These are phyloP conservation scores for Coemansia interrupta DNA, from an alignment of 192 early-diverging fungal species.

Conservation along the genomic window DNA sequence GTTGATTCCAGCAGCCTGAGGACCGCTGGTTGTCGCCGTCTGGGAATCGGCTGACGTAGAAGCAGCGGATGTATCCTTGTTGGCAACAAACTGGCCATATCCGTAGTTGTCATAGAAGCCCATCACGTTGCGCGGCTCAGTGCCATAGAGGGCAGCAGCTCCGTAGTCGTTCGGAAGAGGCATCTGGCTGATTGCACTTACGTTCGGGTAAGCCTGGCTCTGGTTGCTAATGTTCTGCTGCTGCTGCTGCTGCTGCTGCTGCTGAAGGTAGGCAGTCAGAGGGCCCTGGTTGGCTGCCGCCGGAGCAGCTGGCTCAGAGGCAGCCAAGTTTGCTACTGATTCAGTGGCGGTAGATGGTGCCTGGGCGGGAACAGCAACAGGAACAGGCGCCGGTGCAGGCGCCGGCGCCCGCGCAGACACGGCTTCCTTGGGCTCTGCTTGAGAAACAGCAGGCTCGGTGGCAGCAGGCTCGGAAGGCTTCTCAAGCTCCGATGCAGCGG, in stretches of 20 bases:
- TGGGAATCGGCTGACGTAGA: slow-evolving; percentile 42
- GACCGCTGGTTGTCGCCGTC: slow-evolving; percentile 54
- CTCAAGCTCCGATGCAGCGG: slow-evolving; percentile 41
- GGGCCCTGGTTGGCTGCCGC: slow-evolving; percentile 24
- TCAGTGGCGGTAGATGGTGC: slow-evolving; percentile 11
- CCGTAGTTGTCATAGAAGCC: slow-evolving; percentile 54
- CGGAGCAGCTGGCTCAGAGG: slow-evolving; percentile 12
- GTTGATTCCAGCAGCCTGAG: slow-evolving; percentile 58
- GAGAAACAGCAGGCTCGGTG: slow-evolving; percentile 9
- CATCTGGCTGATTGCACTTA: slow-evolving; percentile 49
- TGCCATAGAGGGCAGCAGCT: slow-evolving; percentile 60
- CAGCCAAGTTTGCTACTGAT: slow-evolving; percentile 1
- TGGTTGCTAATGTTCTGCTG: slow-evolving; percentile 32
- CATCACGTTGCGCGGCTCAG: slow-evolving; percentile 65
- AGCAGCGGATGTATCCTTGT: slow-evolving; percentile 36
- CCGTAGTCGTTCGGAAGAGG: slow-evolving; percentile 57
- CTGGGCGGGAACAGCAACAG: slow-evolving; percentile 4
- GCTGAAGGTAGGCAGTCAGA: slow-evolving; percentile 48
- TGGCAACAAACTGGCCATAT: slow-evolving; percentile 47
- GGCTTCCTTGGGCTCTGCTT: slow-evolving; percentile 1
- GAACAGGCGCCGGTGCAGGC: slow-evolving; percentile 12
- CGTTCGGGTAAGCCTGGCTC: slow-evolving; percentile 15
- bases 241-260: slow-evolving; percentile 50
- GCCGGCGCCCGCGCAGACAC: slow-evolving; percentile 12
- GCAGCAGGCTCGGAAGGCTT: slow-evolving; percentile 12